These are phyloP conservation scores for Berkeleyomyces rouxiae DNA, from an alignment of 2,329 filamentous ascomycete species.

Conservation along the genomic window DNA sequence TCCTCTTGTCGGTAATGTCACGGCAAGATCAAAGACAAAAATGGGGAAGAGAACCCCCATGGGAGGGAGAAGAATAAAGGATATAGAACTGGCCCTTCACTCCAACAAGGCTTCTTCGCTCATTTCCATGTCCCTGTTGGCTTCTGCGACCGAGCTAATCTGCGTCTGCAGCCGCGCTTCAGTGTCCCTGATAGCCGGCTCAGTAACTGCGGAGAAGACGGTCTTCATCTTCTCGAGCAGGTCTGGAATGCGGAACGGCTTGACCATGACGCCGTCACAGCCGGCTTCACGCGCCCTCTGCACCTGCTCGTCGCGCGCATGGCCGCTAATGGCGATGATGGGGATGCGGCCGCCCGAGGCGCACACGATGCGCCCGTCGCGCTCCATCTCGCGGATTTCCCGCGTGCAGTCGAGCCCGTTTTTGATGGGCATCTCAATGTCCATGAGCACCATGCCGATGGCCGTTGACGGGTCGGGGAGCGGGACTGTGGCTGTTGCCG, in stretches of 20 bases:
- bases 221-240: conserved; percentile 41
- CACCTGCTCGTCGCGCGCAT: conserved; percentile 47
- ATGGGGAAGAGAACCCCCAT: too few relatives aligned
- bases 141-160: background rate
- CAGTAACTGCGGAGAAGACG: conserved; percentile 24
- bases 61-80: too few relatives aligned
- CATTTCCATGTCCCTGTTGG: background rate
- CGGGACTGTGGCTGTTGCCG: background rate
- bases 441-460: conserved; percentile 53
- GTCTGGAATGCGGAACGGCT: conserved; percentile 50
- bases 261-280: conserved; percentile 52
- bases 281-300: conserved; percentile 32
- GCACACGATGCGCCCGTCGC: conserved; percentile 31
- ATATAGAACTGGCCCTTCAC: background rate
- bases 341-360: conserved; percentile 34
- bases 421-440: conserved; percentile 61
- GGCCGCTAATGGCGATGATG: conserved; percentile 51
- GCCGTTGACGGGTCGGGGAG: background rate
- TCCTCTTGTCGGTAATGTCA: too few relatives aligned
- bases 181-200: conserved; percentile 6
- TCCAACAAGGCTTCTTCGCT: background rate
- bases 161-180: background rate
- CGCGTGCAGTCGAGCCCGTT: conserved; percentile 51
- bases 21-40: too few relatives aligned
- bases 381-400: conserved; percentile 45